Conservation (phyloP, 805 yeast genomes). For the Hanseniaspora meyeri region DNA sequence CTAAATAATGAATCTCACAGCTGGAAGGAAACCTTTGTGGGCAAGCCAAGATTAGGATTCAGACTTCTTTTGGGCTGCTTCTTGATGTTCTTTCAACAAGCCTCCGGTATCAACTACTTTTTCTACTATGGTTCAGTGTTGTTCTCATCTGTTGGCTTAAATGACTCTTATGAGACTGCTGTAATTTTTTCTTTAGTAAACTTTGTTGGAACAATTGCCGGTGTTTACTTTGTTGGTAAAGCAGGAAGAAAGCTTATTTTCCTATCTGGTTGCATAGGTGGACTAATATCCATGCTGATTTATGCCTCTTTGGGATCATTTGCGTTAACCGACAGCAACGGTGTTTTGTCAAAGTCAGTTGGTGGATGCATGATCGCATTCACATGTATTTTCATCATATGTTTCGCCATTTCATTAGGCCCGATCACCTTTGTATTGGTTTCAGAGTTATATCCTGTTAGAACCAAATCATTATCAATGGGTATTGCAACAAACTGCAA, state of each 20-base stretch:
- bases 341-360: conserved; percentile 33
- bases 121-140: conserved; percentile 56
- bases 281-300: conserved; percentile 45
- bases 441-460: conserved; percentile 56
- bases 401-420: conserved; percentile 67
- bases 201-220: conserved; percentile 42
- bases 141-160: conserved; percentile 45
- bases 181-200: conserved; percentile 46
- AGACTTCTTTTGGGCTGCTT: conserved; percentile 47
- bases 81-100: conserved; percentile 50
- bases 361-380: conserved; percentile 54
- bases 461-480: conserved; percentile 49
- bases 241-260: conserved; percentile 44
- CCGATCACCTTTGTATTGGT: conserved; percentile 56
- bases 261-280: conserved; percentile 39
- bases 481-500: conserved; percentile 53
- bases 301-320: conserved; percentile 52
- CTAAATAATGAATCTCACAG: not conserved
- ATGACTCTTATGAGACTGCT: conserved; percentile 48
- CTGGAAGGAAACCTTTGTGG: conserved; percentile 40
- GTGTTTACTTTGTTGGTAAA: conserved; percentile 41
- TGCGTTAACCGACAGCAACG: conserved; percentile 28
- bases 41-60: conserved; percentile 42
- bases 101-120: conserved; percentile 54
- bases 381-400: conserved; percentile 51